Evolutionary conservation across 495 filamentous ascomycete genomes (phyloP), one percentile per base, ranked within the genome.

Genomic region (Geopyxis carbonaria): DNA sequence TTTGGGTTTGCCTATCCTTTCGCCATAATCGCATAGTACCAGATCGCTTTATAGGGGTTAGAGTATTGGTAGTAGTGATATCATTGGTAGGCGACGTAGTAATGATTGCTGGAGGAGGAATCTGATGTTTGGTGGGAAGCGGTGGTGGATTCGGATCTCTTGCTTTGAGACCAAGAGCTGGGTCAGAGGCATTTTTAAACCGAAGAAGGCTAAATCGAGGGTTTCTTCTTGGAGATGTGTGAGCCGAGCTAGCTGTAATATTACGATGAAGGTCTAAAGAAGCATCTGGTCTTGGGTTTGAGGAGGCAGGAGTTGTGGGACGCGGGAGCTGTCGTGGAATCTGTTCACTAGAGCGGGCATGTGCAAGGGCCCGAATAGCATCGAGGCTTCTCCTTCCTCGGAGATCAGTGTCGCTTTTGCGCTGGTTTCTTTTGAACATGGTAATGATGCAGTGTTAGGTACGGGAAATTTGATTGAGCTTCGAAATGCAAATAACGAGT

Each of bases 131-230:
- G 41, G 40, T 34, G n/a, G 44, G 52, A 23, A 54, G 19, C 5
- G 51, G 47, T 18, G 37, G 41, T 19, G 35, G 42, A 15, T 44
- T 45, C 40, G 81, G 77, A 40, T 78, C 70, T 56, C 76, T 84
- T 30, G 80, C 78, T 51, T 76, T 81, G 37, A 66, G 60, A 7
- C 82, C 83, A 36, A 94, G 65, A 53, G 93, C 84, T 32, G 89
- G 80, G 58, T 97, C 89, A 11, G 86, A 93, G 33, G 82, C 85
- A 71, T 94, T 80, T 34, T 87, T 76, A 52, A 92, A 77, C 56
- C 77, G 82, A 60, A 93, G 69, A 61, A 94, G 75, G 56, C 78
- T 89, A 56, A 94, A 94, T 23, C 87, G 76, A 43, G 46, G 51
- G 25, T 38, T 44, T 35, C 45, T 22, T 22, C 22, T 45, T 48